Percentiles rank a stretch among this genome's conserved stretches.
Conservation (phyloP, 176 grass and related monocot species). For the Pontederia crassipes region DNA sequence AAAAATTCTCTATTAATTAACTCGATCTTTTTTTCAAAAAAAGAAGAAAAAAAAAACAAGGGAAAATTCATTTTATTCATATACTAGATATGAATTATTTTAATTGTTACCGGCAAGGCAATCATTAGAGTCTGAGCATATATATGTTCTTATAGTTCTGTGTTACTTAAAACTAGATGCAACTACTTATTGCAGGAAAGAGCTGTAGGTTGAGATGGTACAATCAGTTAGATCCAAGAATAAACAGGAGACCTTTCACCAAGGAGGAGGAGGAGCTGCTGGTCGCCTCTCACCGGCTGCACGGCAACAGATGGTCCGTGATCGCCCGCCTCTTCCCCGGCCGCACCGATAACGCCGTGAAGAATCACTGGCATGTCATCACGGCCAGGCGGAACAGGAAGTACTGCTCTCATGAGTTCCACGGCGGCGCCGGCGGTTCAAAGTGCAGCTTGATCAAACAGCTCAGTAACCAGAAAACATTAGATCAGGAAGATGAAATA, state of each 20-base stretch:
- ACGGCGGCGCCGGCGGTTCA: constrained; percentile 12
- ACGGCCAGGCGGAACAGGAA: constrained; percentile 70
- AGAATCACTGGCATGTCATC: constrained; percentile 99
- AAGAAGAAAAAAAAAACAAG: too few species aligned
- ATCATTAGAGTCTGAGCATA: too few species aligned
- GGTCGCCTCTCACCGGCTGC: constrained; percentile 64
- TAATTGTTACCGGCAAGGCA: too few species aligned
- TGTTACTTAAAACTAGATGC: too few species aligned
- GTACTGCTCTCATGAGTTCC: constrained; percentile 11
- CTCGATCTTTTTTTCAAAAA: too few species aligned
- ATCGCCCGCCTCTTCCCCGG: constrained; percentile 85
- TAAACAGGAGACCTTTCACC: constrained; percentile 75
- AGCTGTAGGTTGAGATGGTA: constrained; percentile 94
- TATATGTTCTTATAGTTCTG: too few species aligned
- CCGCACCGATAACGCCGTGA: constrained; percentile 88
- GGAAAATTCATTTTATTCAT: too few species aligned
- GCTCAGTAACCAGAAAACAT: too few species aligned
- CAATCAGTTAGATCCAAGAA: constrained; percentile 84
- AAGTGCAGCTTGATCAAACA: not conserved
- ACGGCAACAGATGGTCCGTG: constrained; percentile 85
- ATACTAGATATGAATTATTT: too few species aligned
- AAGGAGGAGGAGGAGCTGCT: constrained; percentile 80
- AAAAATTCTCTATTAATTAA: too few species aligned
- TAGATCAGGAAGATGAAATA: not conserved
- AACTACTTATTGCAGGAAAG: constrained; percentile 36